Evolutionary conservation across 2,329 filamentous ascomycete species (phyloP).

Genomic region (Pseudocercospora musae): DNA sequence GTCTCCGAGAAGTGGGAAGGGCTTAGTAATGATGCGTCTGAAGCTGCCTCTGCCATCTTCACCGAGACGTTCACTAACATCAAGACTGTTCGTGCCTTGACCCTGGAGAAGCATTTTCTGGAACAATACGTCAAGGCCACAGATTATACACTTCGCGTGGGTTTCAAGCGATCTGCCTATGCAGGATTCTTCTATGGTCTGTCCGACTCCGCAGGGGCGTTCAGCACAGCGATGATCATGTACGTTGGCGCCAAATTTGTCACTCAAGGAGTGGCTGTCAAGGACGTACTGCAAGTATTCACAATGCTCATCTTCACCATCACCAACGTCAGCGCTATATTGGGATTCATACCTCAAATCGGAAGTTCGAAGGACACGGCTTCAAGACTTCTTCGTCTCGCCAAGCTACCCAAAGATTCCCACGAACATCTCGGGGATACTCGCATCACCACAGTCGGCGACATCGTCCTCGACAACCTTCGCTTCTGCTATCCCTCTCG

Average conservation of each 20-base stretch:
- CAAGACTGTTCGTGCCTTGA: conserved; percentile 71
- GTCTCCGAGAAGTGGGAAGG: conserved; percentile 71
- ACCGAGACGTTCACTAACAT: conserved; percentile 77
- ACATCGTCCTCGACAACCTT: conserved; percentile 60
- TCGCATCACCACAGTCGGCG: conserved; percentile 44
- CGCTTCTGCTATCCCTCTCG: conserved; percentile 69
- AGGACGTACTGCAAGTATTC: conserved; percentile 68
- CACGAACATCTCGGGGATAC: conserved; percentile 57
- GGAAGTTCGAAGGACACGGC: conserved; percentile 70
- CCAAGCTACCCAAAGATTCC: conserved; percentile 56
- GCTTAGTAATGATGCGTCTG: conserved; percentile 61
- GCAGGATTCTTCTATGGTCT: conserved; percentile 72
- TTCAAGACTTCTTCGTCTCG: conserved; percentile 67
- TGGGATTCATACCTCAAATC: conserved; percentile 77
- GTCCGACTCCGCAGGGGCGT: conserved; percentile 68
- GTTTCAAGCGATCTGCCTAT: conserved; percentile 63
- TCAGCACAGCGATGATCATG: conserved; percentile 75
- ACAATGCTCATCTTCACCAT: conserved; percentile 82
- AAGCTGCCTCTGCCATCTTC: conserved; percentile 60
- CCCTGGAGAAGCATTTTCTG: conserved; percentile 69
- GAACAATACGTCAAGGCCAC: conserved; percentile 58
- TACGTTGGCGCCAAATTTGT: conserved; percentile 74
- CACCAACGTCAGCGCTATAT: conserved; percentile 65
- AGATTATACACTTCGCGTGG: conserved; percentile 54
- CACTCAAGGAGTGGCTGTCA: conserved; percentile 49